Conservation (phyloP, 1,284 basidiomycete species). For the Somion occarium region DNA sequence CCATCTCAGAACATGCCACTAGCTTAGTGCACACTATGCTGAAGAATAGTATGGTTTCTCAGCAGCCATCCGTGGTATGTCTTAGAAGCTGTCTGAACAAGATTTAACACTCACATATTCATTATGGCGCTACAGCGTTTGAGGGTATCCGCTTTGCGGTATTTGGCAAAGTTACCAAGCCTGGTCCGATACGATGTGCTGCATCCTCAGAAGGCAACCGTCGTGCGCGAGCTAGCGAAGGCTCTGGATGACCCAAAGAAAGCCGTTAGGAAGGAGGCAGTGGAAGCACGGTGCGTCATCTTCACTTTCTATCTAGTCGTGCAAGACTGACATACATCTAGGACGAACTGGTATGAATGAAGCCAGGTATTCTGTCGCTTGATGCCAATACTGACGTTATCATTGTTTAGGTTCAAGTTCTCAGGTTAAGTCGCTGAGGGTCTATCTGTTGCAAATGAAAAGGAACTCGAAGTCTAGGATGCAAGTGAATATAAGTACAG, state of each 20-base stretch:
- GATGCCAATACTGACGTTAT: background rate
- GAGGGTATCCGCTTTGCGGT: conserved; percentile 71
- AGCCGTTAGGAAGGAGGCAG: conserved; percentile 79
- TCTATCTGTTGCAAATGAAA: background rate
- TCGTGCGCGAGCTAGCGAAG: conserved; percentile 71
- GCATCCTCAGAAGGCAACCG: conserved; percentile 66
- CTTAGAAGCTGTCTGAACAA: conserved; percentile 18
- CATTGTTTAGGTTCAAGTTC: conserved; percentile 49
- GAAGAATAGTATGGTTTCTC: conserved; percentile 45
- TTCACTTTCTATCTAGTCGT: background rate
- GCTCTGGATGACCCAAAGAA: conserved; percentile 84
- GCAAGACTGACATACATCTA: conserved; percentile 17
- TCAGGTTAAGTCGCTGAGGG: conserved; percentile 32
- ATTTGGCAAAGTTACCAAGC: conserved; percentile 68
- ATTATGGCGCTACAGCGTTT: conserved; percentile 47
- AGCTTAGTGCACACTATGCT: conserved; percentile 72
- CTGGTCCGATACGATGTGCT: conserved; percentile 77
- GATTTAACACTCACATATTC: background rate
- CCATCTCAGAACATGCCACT: conserved; percentile 65
- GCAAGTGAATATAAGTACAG: conserved; percentile 11
- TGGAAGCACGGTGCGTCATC: conserved; percentile 63
- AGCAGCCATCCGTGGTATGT: conserved; percentile 50
- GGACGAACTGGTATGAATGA: conserved; percentile 49
- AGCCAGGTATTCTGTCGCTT: background rate
- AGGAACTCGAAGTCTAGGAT: background rate